phyloP scores from a whole-genome alignment of 495 filamentous ascomycete species.

The Letharia columbiana region DNA sequence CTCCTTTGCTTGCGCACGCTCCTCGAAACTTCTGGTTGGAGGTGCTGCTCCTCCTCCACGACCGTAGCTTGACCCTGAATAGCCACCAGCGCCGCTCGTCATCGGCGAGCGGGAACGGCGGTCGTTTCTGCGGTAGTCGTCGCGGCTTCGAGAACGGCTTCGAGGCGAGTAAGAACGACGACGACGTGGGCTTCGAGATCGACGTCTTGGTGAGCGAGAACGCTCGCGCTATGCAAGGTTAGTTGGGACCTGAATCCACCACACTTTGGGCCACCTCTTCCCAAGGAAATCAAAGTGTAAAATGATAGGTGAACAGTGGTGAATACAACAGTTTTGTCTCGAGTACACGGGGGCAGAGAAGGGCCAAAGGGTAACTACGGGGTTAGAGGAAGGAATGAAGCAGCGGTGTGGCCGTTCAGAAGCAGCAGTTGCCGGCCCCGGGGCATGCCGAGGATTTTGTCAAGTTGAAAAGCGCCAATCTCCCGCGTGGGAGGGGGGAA shows the following conservation, averaged over 20 bases:
- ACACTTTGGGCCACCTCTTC: background rate
- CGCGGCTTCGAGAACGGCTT: conserved; percentile 83
- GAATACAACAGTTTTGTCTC: background rate
- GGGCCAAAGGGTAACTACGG: conserved; percentile 1
- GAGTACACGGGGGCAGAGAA: background rate
- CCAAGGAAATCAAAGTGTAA: background rate
- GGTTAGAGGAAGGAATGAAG: conserved; percentile 18
- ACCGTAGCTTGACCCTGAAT: conserved; percentile 51
- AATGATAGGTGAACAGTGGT: background rate
- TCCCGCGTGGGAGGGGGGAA: conserved; percentile 13
- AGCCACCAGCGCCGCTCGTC: conserved; percentile 62
- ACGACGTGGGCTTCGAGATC: conserved; percentile 67
- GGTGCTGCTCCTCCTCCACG: conserved; percentile 53
- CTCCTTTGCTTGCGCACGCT: conserved; percentile 77
- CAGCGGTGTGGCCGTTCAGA: conserved; percentile 13
- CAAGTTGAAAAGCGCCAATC: conserved; percentile 8
- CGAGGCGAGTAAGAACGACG: conserved; percentile 90
- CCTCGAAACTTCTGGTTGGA: conserved; percentile 68
- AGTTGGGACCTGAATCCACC: conserved; percentile 6
- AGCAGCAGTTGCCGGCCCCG: background rate
- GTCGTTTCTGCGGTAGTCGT: conserved; percentile 76
- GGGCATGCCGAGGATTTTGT: conserved; percentile 2
- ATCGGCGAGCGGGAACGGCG: conserved; percentile 78
- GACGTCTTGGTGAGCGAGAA: conserved; percentile 85
- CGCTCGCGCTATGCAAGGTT: conserved; percentile 68